Evolutionary conservation across 805 yeast species (phyloP).

Genomic region (Wickerhamiella musiphila): DNA sequence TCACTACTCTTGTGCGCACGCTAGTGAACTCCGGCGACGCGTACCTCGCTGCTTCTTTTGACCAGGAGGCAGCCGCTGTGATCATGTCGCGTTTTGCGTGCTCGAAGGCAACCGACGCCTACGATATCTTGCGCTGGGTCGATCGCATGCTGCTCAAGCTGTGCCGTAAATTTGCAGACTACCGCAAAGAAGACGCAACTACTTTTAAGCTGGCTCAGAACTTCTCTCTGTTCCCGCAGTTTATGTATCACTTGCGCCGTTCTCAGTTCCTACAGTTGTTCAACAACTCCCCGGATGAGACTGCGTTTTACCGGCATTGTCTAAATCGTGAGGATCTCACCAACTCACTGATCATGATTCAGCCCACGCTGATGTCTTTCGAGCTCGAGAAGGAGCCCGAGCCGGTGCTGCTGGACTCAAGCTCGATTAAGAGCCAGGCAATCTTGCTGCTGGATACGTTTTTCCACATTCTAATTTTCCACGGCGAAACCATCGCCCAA

Average conservation of each 20-base stretch:
- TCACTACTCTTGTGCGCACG: constrained; percentile 58
- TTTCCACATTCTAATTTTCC: constrained; percentile 89
- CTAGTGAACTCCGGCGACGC: constrained; percentile 40
- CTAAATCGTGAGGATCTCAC: constrained; percentile 81
- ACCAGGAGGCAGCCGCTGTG: constrained; percentile 97
- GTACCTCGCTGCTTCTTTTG: constrained; percentile 50
- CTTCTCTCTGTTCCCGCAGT: constrained; percentile 84
- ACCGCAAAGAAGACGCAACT: constrained; percentile 66
- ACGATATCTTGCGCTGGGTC: constrained; percentile 86
- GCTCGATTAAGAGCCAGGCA: constrained; percentile 75
- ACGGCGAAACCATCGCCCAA: constrained; percentile 84
- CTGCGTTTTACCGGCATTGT: constrained; percentile 90
- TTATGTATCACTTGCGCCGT: constrained; percentile 86
- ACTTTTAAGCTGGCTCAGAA: constrained; percentile 72
- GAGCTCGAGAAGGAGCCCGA: constrained; percentile 69
- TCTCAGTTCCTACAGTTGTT: constrained; percentile 91
- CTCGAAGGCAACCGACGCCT: constrained; percentile 68
- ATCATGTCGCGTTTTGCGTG: constrained; percentile 83
- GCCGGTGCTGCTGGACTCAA: constrained; percentile 85
- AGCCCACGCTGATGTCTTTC: constrained; percentile 84
- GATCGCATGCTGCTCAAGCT: constrained; percentile 80
- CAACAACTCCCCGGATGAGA: constrained; percentile 97
- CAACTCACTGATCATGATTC: constrained; percentile 90
- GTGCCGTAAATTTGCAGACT: constrained; percentile 88
- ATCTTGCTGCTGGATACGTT: constrained; percentile 85